These are phyloP conservation scores for Phylloporus sp. DNA, from an alignment of 768 basidiomycete genomes.

Conservation along the genomic window DNA sequence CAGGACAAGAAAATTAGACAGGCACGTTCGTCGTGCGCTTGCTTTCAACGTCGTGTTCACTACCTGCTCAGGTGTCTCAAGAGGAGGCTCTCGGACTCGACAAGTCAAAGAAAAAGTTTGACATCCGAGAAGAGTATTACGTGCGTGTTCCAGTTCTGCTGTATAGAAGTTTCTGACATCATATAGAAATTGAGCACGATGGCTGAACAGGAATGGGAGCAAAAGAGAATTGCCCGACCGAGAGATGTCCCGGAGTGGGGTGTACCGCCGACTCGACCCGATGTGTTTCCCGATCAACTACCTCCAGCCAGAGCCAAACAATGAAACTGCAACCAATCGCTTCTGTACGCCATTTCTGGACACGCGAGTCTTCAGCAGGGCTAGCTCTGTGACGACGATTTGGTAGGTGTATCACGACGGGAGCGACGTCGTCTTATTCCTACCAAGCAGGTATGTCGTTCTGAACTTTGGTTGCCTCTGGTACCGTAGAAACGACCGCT, in stretches of 20 bases:
- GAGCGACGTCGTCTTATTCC: background rate
- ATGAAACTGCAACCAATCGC: background rate
- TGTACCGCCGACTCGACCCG: constrained; percentile 53
- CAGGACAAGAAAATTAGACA: constrained; percentile 75
- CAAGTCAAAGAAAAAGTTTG: constrained; percentile 71
- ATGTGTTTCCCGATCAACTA: constrained; percentile 24
- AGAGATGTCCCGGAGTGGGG: constrained; percentile 94
- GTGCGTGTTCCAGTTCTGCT: constrained; percentile 46
- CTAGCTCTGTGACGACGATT: background rate
- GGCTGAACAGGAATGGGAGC: constrained; percentile 77
- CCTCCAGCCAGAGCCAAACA: background rate
- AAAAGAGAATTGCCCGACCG: constrained; percentile 76
- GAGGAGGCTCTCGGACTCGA: constrained; percentile 76
- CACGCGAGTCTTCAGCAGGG: background rate
- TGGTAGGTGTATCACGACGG: background rate
- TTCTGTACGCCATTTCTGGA: background rate
- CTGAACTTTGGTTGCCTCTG: background rate
- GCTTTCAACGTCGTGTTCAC: background rate
- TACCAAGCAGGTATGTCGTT: background rate
- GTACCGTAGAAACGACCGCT: background rate
- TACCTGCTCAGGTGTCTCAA: constrained; percentile 50
- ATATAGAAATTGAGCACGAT: constrained; percentile 55
- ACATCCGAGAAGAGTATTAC: constrained; percentile 94
- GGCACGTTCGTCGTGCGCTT: constrained; percentile 33
- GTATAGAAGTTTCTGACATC: background rate